Evolutionary conservation across 2,329 filamentous ascomycete genomes (phyloP).

Genomic region (Colletotrichum endophyticum): DNA sequence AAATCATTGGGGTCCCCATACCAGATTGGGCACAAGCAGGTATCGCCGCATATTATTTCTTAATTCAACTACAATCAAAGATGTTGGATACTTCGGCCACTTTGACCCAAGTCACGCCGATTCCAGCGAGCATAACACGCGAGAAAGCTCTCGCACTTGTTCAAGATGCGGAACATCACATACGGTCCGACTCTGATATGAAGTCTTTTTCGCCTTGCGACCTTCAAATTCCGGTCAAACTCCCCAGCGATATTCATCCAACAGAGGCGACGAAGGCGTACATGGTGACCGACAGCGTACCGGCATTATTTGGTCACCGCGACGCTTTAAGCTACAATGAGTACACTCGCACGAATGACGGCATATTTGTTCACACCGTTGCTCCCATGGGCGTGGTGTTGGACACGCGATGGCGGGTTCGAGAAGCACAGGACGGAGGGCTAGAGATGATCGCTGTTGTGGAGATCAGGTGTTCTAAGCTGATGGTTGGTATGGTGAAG

Average conservation of each 20-base stretch:
- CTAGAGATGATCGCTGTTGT: neutral
- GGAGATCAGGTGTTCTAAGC: neutral
- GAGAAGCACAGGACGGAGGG: neutral
- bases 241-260: neutral
- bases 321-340: neutral
- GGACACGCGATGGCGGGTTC: neutral
- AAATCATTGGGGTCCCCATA: neutral
- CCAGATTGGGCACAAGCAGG: rapidly evolving
- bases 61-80: neutral
- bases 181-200: neutral
- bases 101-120: neutral
- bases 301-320: neutral
- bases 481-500: neutral
- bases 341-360: neutral
- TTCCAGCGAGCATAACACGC: neutral
- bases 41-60: neutral
- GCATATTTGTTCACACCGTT: neutral
- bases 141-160: neutral
- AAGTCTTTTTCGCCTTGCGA: neutral
- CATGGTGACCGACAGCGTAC: neutral
- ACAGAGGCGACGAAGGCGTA: neutral
- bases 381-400: neutral
- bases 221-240: neutral
- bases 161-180: neutral
- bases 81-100: neutral